Evolutionary conservation across 2,329 filamentous ascomycete genomes (phyloP), one percentile per base, ranked within the genome.

Genomic region (Paecilomyces fulvus): DNA sequence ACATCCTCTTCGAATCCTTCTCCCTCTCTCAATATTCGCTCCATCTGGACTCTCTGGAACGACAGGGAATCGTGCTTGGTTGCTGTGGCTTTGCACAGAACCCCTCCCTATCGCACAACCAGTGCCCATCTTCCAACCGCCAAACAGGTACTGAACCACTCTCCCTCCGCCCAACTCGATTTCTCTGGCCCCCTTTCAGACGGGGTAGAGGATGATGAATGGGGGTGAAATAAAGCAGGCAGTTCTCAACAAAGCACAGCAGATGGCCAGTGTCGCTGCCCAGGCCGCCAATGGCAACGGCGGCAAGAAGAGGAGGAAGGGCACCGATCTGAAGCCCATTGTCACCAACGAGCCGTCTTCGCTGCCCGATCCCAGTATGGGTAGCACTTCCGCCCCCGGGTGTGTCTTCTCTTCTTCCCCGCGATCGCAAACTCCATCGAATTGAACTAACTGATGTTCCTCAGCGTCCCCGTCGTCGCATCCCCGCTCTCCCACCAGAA

Each of bases 271-370:
- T 58, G 72, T 74, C 56, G 73, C 74, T 61, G 69, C 74, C 25
- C 70, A 70, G 59, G 69, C 73, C 60, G 73, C 76, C 64, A 78
- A 81, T 75, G 80, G 78, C 72, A 82, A 78, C 70, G 78, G 77
- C 65, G 79, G 79, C 66, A 85, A 85, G 77, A 86, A 86, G 77
- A 79, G 83, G 65, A 79, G 83, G 75, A 86, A 86, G 75, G 81
- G 80, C 61, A 80, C 83, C 66, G 77, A 78, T 64, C 73, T 86
- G 67, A 85, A 85, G 75, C 83, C 83, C 65, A 86, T 87, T 70
- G 82, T 86, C 70, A 86, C 83, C 59, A 83, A 81, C 62, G 83
- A 85, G 65, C 72, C 76, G 65, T 77, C 78, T 64, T 70, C 72
- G 68, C 70, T 63, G 66, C 75, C 74, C 64, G 74, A 75, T 57